phyloP scores from a whole-genome alignment of 2,329 filamentous ascomycete genomes.

The Tothia fuscella region DNA sequence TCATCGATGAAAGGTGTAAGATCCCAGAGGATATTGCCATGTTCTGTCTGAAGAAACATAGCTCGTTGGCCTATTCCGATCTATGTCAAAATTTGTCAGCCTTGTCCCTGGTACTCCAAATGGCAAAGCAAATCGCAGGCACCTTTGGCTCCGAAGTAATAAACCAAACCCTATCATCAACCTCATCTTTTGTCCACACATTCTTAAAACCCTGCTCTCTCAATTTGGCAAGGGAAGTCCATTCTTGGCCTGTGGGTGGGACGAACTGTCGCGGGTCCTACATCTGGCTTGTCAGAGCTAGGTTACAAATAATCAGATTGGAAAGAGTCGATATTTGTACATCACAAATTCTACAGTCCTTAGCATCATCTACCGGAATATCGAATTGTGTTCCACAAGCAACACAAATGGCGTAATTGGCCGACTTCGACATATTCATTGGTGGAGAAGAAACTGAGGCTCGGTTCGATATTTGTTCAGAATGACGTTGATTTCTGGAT shows the following conservation, averaged over 20 bases:
- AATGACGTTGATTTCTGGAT: no score
- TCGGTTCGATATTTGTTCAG: no score
- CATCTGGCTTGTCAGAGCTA: background rate
- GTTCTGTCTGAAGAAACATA: conserved; percentile 51
- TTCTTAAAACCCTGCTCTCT: conserved; percentile 1
- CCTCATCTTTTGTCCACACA: conserved; percentile 23
- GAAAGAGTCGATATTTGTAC: conserved; percentile 28
- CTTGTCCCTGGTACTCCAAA: conserved; percentile 24
- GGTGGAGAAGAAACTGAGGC: no score
- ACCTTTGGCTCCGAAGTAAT: conserved; percentile 33
- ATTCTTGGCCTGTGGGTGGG: conserved; percentile 50
- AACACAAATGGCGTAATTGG: conserved; percentile 46
- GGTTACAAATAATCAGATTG: no score
- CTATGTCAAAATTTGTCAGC: conserved; percentile 35
- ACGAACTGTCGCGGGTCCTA: conserved; percentile 56
- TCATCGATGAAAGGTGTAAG: conserved; percentile 58
- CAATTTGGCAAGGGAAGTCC: conserved; percentile 42
- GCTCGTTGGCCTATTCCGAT: conserved; percentile 66
- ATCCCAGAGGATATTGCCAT: conserved; percentile 71
- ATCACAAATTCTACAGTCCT: conserved; percentile 59
- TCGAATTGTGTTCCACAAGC: conserved; percentile 62
- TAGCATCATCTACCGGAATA: conserved; percentile 33
- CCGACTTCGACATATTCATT: no score
- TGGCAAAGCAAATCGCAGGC: conserved; percentile 12
- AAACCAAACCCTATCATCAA: conserved; percentile 33